Conservation (phyloP, 805 yeast genomes). For the Spathaspora boniae region DNA sequence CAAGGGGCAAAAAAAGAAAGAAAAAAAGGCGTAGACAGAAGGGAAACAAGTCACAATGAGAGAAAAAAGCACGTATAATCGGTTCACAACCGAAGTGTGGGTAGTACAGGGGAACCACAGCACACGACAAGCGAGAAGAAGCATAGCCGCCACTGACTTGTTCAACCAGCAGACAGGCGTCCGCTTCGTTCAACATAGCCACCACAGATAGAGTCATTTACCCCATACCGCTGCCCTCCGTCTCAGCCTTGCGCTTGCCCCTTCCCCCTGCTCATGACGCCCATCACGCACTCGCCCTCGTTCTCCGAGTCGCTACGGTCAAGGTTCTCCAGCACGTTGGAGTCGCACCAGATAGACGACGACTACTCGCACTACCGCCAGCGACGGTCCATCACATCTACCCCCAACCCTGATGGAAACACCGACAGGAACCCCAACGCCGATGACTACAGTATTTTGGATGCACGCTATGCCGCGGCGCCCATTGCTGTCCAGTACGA, state of each 20-base stretch:
- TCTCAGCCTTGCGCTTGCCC: too few relatives aligned
- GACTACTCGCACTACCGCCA: constrained; percentile 18
- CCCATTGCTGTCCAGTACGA: constrained; percentile 14
- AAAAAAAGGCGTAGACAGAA: too few relatives aligned
- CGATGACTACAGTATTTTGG: constrained; percentile 4
- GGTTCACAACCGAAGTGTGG: too few relatives aligned
- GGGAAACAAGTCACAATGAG: too few relatives aligned
- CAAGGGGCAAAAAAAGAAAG: too few relatives aligned
- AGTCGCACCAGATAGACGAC: constrained; percentile 31
- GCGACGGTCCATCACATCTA: not conserved
- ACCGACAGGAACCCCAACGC: constrained; percentile 10
- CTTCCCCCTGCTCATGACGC: not conserved
- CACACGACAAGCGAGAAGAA: too few relatives aligned
- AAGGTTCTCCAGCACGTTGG: constrained; percentile 23
- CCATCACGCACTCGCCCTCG: not conserved
- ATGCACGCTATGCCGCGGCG: not conserved
- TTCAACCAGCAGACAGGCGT: not conserved
- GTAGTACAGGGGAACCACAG: too few relatives aligned
- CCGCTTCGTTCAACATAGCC: not conserved
- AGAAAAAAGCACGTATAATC: too few relatives aligned
- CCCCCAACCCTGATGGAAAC: not conserved
- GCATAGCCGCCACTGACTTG: not conserved
- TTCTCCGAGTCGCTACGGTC: constrained; percentile 21
- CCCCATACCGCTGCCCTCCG: not conserved
- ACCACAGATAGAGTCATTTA: not conserved